These are phyloP conservation scores for Mycena kentingensis DNA, from an alignment of 768 basidiomycete genomes.

Conservation along the genomic window DNA sequence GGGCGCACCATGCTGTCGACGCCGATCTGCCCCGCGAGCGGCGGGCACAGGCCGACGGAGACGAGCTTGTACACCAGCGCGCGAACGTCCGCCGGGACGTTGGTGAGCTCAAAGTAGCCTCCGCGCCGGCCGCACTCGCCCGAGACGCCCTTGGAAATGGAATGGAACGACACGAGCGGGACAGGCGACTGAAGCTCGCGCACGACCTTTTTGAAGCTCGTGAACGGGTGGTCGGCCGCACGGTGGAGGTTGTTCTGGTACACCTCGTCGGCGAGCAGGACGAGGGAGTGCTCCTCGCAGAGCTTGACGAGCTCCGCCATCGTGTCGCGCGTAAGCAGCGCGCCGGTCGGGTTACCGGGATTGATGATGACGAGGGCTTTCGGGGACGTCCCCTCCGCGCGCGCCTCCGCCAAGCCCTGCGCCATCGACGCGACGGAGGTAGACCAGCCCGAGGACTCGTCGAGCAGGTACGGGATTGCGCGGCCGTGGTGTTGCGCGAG, in stretches of 20 bases:
- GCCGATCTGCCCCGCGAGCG: constrained; percentile 88
- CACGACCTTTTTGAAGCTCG: constrained; percentile 91
- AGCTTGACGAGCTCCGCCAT: constrained; percentile 78
- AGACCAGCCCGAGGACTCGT: constrained; percentile 81
- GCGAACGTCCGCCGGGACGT: constrained; percentile 73
- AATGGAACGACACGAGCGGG: constrained; percentile 94
- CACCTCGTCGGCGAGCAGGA: constrained; percentile 97
- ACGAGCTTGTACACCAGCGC: constrained; percentile 97
- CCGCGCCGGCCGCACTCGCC: constrained; percentile 98
- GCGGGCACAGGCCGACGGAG: constrained; percentile 85
- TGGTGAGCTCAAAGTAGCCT: constrained; percentile 93
- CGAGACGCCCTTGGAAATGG: constrained; percentile 93
- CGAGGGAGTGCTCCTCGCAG: constrained; percentile 82
- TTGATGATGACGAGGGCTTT: constrained; percentile 97
- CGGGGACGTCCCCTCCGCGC: constrained; percentile 58
- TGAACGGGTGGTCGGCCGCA: constrained; percentile 69
- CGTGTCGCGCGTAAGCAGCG: constrained; percentile 69
- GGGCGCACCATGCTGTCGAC: constrained; percentile 95
- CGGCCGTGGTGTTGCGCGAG: constrained; percentile 84
- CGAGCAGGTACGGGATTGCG: constrained; percentile 85
- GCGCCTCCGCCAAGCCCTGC: constrained; percentile 64
- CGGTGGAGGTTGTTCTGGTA: constrained; percentile 93
- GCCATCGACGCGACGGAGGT: constrained; percentile 72
- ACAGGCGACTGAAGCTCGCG: constrained; percentile 65
- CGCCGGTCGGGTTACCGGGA: constrained; percentile 96